A percentile compares a stretch with the other conserved stretches of the same genome.
These are phyloP conservation scores for Aegilops speltoides DNA, from an alignment of 176 grass and related monocot species.

Conservation along the genomic window DNA sequence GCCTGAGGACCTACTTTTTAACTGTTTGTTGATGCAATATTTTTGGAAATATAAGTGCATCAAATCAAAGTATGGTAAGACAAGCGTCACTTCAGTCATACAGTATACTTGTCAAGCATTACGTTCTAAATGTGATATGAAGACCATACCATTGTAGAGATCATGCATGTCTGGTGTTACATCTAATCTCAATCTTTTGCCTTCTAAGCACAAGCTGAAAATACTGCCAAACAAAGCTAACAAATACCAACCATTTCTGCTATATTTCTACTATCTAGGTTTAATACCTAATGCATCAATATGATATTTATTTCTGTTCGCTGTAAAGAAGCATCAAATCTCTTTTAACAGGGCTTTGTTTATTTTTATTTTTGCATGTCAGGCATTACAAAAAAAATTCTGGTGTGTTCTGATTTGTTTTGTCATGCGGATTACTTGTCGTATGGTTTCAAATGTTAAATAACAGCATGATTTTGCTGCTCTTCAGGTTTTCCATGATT, in stretches of 20 bases:
- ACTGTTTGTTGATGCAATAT: background rate
- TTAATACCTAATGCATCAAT: background rate
- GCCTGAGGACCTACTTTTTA: background rate
- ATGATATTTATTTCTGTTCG: background rate
- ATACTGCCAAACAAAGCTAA: slow-evolving; percentile 4
- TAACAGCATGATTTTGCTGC: background rate
- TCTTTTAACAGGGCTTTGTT: background rate
- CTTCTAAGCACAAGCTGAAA: background rate
- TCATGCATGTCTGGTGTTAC: background rate
- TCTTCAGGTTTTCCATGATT: slow-evolving; percentile 15
- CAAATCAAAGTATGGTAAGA: background rate
- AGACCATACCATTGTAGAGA: background rate
- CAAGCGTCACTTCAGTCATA: background rate
- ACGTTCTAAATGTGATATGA: background rate
- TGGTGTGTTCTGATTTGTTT: background rate
- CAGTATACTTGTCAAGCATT: background rate
- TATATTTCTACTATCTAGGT: background rate
- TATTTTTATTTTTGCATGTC: background rate
- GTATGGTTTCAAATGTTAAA: slow-evolving; percentile 4
- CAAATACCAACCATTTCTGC: background rate
- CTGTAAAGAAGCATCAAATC: background rate
- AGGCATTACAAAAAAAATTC: background rate
- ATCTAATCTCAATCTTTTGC: background rate
- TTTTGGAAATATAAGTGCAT: background rate
- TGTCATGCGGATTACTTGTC: background rate